These are phyloP conservation scores for Globisporangium apiculatum DNA, from an alignment of 352 stramenopile genomes.

Conservation along the genomic window DNA sequence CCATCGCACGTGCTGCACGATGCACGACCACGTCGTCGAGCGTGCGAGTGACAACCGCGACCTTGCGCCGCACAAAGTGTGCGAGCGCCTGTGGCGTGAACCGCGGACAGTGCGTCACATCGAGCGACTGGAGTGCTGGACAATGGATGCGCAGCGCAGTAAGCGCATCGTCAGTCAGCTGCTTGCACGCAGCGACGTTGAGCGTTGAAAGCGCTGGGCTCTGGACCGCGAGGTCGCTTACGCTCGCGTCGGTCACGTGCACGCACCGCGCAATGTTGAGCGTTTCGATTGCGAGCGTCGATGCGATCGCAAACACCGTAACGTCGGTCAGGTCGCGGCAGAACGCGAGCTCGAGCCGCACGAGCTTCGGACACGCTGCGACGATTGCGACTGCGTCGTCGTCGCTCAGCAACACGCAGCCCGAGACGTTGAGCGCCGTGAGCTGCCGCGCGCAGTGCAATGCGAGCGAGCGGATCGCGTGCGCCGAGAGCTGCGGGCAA, in stretches of 20 bases:
- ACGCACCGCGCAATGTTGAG: constrained; percentile 59
- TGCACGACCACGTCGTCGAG: constrained; percentile 29
- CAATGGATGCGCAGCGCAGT: constrained; percentile 43
- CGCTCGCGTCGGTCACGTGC: constrained; percentile 80
- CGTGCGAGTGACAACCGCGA: constrained; percentile 40
- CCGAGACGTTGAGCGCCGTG: constrained; percentile 74
- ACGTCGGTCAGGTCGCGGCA: constrained; percentile 82
- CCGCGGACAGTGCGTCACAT: constrained; percentile 73
- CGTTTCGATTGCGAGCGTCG: constrained; percentile 74
- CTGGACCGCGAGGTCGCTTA: constrained; percentile 73
- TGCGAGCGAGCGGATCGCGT: constrained; percentile 47
- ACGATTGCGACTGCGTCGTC: constrained; percentile 65
- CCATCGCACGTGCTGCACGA: neutral
- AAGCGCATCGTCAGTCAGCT: constrained; percentile 61
- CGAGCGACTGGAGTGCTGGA: constrained; percentile 53
- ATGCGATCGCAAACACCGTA: constrained; percentile 55
- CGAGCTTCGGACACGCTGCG: constrained; percentile 51
- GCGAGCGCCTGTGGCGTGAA: constrained; percentile 49
- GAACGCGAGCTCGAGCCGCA: constrained; percentile 65
- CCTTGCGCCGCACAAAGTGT: constrained; percentile 47
- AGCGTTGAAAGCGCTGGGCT: constrained; percentile 56
- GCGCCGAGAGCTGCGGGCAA: constrained; percentile 57
- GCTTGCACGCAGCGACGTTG: constrained; percentile 76
- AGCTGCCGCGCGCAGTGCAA: constrained; percentile 41
- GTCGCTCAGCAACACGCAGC: constrained; percentile 71